Base-by-base conservation (phyloP, 2,329 filamentous ascomycete species). In the Mycosphaerelloides madeirae region DNA sequence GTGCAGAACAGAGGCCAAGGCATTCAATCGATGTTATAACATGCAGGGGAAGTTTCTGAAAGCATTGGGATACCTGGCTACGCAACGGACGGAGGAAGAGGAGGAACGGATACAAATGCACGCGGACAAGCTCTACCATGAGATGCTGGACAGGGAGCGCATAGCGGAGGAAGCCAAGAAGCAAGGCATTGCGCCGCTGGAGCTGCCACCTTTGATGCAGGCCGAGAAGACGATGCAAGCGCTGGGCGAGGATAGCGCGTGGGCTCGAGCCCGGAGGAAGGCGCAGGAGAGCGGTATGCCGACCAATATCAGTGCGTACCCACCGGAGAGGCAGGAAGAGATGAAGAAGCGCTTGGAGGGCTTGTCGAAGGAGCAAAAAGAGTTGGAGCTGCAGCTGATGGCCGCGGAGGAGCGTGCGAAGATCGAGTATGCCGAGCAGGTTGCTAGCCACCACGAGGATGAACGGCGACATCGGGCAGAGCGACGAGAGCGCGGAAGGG, bases 41-140 rank as follows among this genome's bases (percentile, higher is more conserved):
- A 89, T 90, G 72, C 93, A 98, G 70, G 82, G 81, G 79, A 85
- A 91, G 65, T 90, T 98, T 57, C 71, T 98, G 20, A 89, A 91
- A 67, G 89, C 90, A 1, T 70, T 98, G 14, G 93, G 93, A 3
- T 97, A 96, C 64, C 77, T 94, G 6, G 80, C 79, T 19, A 72
- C 79, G 50, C 78, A 84, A 34, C 78, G 82, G 16, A 72, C 83
- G 7, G 70, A 76, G 0, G 76, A 82, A 22, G 77, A 86, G 40
- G 86, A 95, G 58, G 90, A 96, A 65, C 80, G 84, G 56, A 71
- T 98, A 50, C 93, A 97, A 68, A 87, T 97, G 83, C 90, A 96
- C 65, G 91, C 91, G 47, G 93, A 98, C 70, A 80, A 80, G 52
- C 75, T 98, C 31, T 98, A 89, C 67, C 85, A 91, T 60, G 81